Conservation (phyloP, 2,329 filamentous ascomycete genomes). For the Fusarium fujikuroi region DNA sequence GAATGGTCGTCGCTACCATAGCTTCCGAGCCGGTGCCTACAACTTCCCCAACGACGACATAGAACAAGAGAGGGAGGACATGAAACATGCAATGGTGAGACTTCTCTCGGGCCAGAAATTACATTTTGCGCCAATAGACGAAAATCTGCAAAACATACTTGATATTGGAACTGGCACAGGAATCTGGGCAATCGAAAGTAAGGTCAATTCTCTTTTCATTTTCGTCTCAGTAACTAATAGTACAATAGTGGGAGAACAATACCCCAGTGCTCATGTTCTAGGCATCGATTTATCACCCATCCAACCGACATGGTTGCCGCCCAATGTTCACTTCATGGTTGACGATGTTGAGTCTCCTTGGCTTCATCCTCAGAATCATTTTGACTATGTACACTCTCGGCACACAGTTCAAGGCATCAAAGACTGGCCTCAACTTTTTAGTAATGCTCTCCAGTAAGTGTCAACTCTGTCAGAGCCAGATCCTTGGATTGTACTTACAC, state of each 20-base stretch:
- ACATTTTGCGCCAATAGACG: conserved; percentile 63
- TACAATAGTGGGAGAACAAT: conserved; percentile 58
- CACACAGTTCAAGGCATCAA: conserved; percentile 66
- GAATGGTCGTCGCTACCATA: conserved; percentile 69
- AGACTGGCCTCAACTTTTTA: conserved; percentile 63
- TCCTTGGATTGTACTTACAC: not conserved
- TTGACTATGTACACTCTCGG: conserved; percentile 71
- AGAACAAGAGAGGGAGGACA: conserved; percentile 68
- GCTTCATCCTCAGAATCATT: conserved; percentile 64
- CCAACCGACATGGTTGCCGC: conserved; percentile 62
- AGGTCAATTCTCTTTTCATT: conserved; percentile 15
- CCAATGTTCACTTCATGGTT: conserved; percentile 66
- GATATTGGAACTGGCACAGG: conserved; percentile 69
- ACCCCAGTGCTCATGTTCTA: conserved; percentile 55
- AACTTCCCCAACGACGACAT: conserved; percentile 70
- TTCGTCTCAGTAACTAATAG: conserved; percentile 13
- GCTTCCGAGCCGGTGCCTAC: conserved; percentile 64
- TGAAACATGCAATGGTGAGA: conserved; percentile 65
- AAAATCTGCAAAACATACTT: conserved; percentile 61
- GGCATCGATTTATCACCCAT: conserved; percentile 61
- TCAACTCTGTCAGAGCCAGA: not conserved
- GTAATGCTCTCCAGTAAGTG: conserved; percentile 42
- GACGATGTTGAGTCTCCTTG: conserved; percentile 68
- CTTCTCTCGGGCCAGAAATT: conserved; percentile 59
- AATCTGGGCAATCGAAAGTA: conserved; percentile 68